phyloP scores from a whole-genome alignment of 768 basidiomycete genomes.

The Mycena rosella region DNA sequence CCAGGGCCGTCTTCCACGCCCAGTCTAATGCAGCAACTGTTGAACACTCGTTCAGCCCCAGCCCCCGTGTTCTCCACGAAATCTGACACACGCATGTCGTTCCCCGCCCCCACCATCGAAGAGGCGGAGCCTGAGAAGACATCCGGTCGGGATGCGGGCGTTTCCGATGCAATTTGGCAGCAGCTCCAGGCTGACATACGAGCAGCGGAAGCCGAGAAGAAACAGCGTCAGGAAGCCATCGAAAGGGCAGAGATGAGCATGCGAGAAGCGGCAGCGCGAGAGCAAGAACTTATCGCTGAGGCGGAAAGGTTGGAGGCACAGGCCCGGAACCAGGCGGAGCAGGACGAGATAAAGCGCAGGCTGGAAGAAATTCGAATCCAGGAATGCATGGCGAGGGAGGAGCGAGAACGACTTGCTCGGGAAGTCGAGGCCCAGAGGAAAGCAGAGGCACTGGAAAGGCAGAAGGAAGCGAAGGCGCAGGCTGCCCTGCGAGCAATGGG shows the following conservation, averaged over 20 bases:
- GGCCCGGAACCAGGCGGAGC: slow-evolving; percentile 32
- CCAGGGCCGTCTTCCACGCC: slow-evolving; percentile 8
- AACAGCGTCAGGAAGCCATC: slow-evolving; percentile 38
- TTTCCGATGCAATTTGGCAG: slow-evolving; percentile 64
- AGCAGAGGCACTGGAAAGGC: slow-evolving; percentile 40
- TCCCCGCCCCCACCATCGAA: not conserved
- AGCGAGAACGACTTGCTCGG: slow-evolving; percentile 38
- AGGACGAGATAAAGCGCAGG: slow-evolving; percentile 37
- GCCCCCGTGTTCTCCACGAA: slow-evolving; percentile 9
- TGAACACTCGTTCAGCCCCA: slow-evolving; percentile 5
- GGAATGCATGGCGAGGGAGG: slow-evolving; percentile 36
- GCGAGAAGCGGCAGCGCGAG: slow-evolving; percentile 29
- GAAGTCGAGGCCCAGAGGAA: slow-evolving; percentile 41
- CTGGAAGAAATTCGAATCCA: slow-evolving; percentile 40
- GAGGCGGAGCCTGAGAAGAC: slow-evolving; percentile 10
- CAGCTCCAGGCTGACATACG: slow-evolving; percentile 59
- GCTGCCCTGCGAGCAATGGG: slow-evolving; percentile 60
- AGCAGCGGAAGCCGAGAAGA: slow-evolving; percentile 46
- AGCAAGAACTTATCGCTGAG: slow-evolving; percentile 34
- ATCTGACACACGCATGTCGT: not conserved
- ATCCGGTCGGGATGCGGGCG: slow-evolving; percentile 60
- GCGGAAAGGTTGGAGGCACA: slow-evolving; percentile 35
- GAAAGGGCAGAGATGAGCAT: slow-evolving; percentile 38
- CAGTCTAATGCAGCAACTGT: slow-evolving; percentile 14
- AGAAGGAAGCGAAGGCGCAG: slow-evolving; percentile 59